A percentile compares a stretch with the other conserved stretches of the same genome.
phyloP scores from a whole-genome alignment of 148 eudicot genomes.

The Pouteria glomerata region DNA sequence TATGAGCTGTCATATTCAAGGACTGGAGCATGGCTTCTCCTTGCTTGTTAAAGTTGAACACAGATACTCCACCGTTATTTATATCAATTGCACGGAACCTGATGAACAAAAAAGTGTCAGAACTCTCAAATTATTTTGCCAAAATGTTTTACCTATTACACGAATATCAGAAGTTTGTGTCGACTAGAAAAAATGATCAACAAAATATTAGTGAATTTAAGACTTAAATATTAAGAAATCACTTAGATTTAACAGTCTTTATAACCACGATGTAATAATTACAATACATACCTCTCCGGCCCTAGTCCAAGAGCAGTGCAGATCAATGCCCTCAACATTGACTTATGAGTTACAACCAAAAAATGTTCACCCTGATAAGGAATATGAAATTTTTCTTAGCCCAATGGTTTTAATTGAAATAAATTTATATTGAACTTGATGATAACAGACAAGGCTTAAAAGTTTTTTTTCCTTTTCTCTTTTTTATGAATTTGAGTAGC shows the following conservation, averaged over 20 bases:
- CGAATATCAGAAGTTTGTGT: neutral
- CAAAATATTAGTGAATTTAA: neutral
- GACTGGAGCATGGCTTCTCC: conserved; percentile 71
- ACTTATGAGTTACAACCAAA: conserved; percentile 75
- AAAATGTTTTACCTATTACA: neutral
- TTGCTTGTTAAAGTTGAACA: conserved; percentile 50
- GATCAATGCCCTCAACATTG: conserved; percentile 57
- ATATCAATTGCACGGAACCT: conserved; percentile 66
- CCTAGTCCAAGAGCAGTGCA: conserved; percentile 71
- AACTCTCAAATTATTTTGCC: neutral
- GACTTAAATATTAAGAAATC: neutral
- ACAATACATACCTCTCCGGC: conserved; percentile 50
- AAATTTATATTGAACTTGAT: too few relatives aligned
- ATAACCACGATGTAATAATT: neutral
- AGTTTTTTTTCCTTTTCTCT: too few relatives aligned
- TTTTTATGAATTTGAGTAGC: too few relatives aligned
- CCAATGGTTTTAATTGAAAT: too few relatives aligned
- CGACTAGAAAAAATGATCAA: neutral
- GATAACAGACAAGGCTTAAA: too few relatives aligned
- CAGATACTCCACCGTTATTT: conserved; percentile 63
- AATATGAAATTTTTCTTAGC: too few relatives aligned
- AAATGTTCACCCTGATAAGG: conserved; percentile 45
- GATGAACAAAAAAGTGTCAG: conserved; percentile 9
- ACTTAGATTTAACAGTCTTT: neutral
- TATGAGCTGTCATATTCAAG: conserved; percentile 72